These are phyloP conservation scores for Arthrinium puccinioides DNA, from an alignment of 2,329 filamentous ascomycete genomes.

Conservation along the genomic window DNA sequence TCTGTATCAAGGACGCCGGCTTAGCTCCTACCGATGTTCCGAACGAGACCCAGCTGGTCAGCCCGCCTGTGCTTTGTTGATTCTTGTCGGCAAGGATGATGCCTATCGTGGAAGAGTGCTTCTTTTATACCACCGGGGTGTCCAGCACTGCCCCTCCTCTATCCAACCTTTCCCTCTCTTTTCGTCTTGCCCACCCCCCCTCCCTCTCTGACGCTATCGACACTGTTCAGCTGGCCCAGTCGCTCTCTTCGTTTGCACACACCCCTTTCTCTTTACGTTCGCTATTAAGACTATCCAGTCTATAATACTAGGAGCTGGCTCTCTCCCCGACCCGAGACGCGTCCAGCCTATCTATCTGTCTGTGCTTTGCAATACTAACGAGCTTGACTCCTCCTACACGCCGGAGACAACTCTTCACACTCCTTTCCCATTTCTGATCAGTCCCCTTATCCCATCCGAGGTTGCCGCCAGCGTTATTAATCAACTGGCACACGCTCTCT, in stretches of 20 bases:
- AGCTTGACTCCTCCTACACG: constrained; percentile 31
- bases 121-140: constrained; percentile 45
- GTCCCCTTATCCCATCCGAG: no score
- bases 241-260: constrained; percentile 47
- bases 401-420: constrained; percentile 36
- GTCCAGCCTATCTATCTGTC: constrained; percentile 23
- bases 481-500: constrained; percentile 10
- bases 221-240: constrained; percentile 33
- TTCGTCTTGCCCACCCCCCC: constrained; percentile 35
- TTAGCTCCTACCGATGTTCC: constrained; percentile 44
- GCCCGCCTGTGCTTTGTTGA: constrained; percentile 34
- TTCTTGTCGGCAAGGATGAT: constrained; percentile 29
- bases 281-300: constrained; percentile 34
- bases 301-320: constrained; percentile 49
- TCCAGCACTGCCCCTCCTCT: constrained; percentile 42
- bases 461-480: constrained; percentile 13
- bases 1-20: constrained; percentile 43
- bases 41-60: constrained; percentile 37
- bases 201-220: constrained; percentile 24
- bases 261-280: constrained; percentile 21
- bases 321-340: constrained; percentile 36
- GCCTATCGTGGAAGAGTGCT: constrained; percentile 33
- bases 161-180: constrained; percentile 30
- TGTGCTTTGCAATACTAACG: constrained; percentile 25
- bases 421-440: constrained; percentile 27